Conservation (phyloP, 257 asterid genomes). For the Capsicum rhomboideum region DNA sequence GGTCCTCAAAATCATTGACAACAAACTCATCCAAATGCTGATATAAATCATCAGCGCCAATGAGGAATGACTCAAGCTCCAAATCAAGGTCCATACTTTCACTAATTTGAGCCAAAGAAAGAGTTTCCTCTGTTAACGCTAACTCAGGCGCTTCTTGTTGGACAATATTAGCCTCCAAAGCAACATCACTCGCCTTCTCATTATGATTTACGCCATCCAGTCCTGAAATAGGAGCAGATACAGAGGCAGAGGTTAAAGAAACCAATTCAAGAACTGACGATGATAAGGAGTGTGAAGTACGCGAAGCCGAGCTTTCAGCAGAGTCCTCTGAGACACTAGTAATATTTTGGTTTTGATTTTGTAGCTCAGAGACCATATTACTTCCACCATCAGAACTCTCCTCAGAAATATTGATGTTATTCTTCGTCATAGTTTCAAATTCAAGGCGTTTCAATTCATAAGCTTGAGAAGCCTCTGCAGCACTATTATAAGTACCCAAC, state of each 20-base stretch:
- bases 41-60: slow-evolving; percentile 16
- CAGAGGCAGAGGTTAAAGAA: slow-evolving; percentile 14
- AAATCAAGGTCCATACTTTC: slow-evolving; percentile 42
- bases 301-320: slow-evolving; percentile 33
- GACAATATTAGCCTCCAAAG: background rate
- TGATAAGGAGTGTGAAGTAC: slow-evolving; percentile 37
- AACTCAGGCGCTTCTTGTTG: background rate
- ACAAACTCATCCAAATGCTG: slow-evolving; percentile 35
- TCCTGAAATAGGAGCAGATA: slow-evolving; percentile 12
- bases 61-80: slow-evolving; percentile 32
- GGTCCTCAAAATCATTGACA: slow-evolving; percentile 32
- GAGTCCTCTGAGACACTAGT: slow-evolving; percentile 22
- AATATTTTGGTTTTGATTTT: slow-evolving; percentile 3
- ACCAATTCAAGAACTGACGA: slow-evolving; percentile 43
- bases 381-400: slow-evolving; percentile 11
- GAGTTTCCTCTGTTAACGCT: slow-evolving; percentile 13
- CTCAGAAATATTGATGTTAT: background rate
- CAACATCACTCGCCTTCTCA: background rate
- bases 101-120: slow-evolving; percentile 29
- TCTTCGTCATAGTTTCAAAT: slow-evolving; percentile 31
- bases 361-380: background rate
- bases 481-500: slow-evolving; percentile 72
- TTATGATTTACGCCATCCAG: background rate
- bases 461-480: slow-evolving; percentile 69
- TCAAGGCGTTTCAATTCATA: slow-evolving; percentile 60